A percentile compares a stretch with the other conserved stretches of the same genome.
Evolutionary conservation across 1,139 yeast species (phyloP).

Genomic region (Hansenula sp.): DNA sequence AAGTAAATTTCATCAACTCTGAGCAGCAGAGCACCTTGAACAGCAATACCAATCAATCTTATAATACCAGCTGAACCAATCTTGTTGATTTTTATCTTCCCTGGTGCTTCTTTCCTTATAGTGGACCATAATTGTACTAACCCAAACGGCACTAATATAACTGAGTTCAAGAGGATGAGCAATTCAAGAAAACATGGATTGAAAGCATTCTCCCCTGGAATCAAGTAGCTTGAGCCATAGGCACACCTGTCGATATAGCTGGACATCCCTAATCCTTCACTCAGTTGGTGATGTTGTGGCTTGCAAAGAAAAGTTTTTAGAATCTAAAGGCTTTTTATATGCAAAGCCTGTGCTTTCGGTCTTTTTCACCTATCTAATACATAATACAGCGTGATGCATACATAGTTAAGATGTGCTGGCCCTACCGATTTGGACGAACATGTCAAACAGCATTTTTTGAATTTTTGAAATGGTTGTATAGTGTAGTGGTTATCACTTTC

Average conservation of each 20-base stretch:
- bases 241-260: conserved; percentile 2
- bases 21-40: conserved; percentile 26
- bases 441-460: background rate
- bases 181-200: conserved; percentile 50
- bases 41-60: conserved; percentile 26
- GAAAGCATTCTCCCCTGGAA: conserved; percentile 41
- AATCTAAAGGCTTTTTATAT: background rate
- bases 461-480: conserved; percentile 35
- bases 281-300: too few species aligned
- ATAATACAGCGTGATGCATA: too few species aligned
- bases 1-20: conserved; percentile 20
- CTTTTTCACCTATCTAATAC: too few species aligned
- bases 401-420: background rate
- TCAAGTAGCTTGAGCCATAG: conserved; percentile 8
- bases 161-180: conserved; percentile 21
- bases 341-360: too few species aligned
- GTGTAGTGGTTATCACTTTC: conserved; percentile 67
- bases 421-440: background rate
- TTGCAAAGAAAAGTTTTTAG: too few species aligned
- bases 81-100: conserved; percentile 27
- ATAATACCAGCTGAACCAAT: conserved; percentile 30
- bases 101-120: conserved; percentile 13
- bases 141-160: conserved; percentile 26
- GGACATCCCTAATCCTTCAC: background rate
- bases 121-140: conserved; percentile 25